Base-by-base conservation (phyloP, 164 flowering plant genomes). In the Sedum album region DNA sequence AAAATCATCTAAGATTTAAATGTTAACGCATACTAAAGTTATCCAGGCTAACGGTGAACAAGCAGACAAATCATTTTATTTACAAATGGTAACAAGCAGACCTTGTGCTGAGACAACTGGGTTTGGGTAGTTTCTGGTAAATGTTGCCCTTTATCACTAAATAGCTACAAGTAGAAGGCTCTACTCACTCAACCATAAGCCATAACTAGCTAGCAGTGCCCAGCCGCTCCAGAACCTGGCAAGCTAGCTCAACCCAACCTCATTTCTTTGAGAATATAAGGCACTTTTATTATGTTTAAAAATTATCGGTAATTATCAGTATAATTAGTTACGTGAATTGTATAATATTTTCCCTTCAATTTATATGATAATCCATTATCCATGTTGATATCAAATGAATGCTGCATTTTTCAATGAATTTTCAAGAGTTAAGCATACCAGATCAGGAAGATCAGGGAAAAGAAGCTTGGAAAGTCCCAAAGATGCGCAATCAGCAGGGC, bases 401-500 rank as follows among this genome's bases (percentile, higher is more conserved):
- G 20, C 33, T 41, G 8, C 66, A 42, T 9, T 28, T 18, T n/a
- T n/a, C n/a, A 8, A 39, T 9, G 10, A 21, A 38, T 33, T 33
- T 18, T 7, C 26, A 61, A 15, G 57, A n/a, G n/a, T n/a, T n/a
- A n/a, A 31, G 57, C 14, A 15, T 80, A 93, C 98, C 91, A 93
- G 78, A 78, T 90, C 96, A 75, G 98, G 90, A 60, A 78, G 38
- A 26, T 77, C 66, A 42, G 90, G 87, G 68, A 90, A 93, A 33
- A 93, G 89, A 48, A 75, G 75, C 74, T 79, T 55, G 26, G 96
- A 93, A 72, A 90, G 39, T 26, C 96, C 98, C 79, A 93, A 65
- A 68, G 96, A 87, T 66, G 96, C 66, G 76, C 90, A 86, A 77
- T 93, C 98, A 41, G 93, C 96, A 23, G 98, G 98, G 36, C 89